Evolutionary conservation across 345 rosid species (phyloP).

Genomic region (Geranium brycei): DNA sequence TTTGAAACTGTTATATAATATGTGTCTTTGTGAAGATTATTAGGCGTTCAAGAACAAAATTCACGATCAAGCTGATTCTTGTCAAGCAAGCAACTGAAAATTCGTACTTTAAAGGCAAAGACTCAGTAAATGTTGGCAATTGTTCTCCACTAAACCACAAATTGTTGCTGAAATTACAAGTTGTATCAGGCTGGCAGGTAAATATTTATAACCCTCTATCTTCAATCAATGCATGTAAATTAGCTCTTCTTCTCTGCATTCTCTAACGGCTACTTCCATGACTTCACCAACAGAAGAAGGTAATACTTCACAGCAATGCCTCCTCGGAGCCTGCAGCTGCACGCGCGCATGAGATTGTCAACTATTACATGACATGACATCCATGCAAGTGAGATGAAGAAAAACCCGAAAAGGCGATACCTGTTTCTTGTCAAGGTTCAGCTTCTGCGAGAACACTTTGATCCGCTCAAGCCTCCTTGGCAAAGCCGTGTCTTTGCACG

Average conservation of each 20-base stretch:
- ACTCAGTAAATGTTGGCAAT: not conserved
- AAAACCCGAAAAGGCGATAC: conserved; percentile 15
- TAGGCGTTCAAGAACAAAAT: not conserved
- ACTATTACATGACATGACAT: not conserved
- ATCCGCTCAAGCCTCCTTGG: conserved; percentile 46
- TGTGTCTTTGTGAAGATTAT: no score
- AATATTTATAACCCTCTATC: no score
- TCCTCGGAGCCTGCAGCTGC: conserved; percentile 60
- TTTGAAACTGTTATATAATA: no score
- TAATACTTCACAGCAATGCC: conserved; percentile 72
- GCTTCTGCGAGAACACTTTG: conserved; percentile 40
- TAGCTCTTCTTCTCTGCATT: conserved; percentile 51
- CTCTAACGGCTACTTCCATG: conserved; percentile 53
- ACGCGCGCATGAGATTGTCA: not conserved
- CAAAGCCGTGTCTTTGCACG: conserved; percentile 22
- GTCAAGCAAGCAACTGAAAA: not conserved
- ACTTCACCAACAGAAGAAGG: conserved; percentile 31
- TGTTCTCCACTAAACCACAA: not conserved
- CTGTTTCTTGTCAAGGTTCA: conserved; percentile 36
- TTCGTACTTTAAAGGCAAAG: not conserved
- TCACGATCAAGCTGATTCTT: not conserved
- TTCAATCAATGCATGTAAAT: conserved; percentile 23
- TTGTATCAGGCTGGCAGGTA: not conserved
- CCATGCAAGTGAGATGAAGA: not conserved
- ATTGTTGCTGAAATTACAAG: no score